Percentiles rank a stretch among this genome's conserved stretches.
Conservation (phyloP, 1,284 basidiomycete species). For the Sporisorium sorghi region DNA sequence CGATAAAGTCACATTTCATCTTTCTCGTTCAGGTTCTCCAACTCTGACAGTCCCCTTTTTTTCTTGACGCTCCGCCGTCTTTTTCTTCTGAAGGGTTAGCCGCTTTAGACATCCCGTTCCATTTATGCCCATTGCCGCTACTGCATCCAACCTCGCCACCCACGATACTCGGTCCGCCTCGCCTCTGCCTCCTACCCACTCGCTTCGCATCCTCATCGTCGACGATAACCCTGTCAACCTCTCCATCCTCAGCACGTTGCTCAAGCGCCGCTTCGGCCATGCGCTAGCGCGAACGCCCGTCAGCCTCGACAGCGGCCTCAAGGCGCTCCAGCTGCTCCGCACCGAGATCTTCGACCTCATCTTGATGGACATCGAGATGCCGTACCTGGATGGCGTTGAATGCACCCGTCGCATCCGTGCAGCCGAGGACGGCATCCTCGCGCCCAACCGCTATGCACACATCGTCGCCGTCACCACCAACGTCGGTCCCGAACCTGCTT, state of each 20-base stretch:
- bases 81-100: constrained; percentile 33
- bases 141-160: constrained; percentile 3
- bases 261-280: constrained; percentile 55
- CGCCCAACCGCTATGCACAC: constrained; percentile 45
- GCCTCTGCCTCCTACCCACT: constrained; percentile 37
- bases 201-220: constrained; percentile 60
- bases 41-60: constrained; percentile 5
- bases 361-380: constrained; percentile 65
- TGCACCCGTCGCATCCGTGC: constrained; percentile 54
- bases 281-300: constrained; percentile 50
- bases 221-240: constrained; percentile 65
- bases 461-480: constrained; percentile 60
- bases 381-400: constrained; percentile 57
- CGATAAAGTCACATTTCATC: neutral
- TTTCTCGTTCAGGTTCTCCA: constrained; percentile 10
- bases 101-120: constrained; percentile 31
- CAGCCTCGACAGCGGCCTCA: constrained; percentile 56
- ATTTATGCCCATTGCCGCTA: constrained; percentile 25
- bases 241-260: constrained; percentile 50
- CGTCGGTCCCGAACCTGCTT: constrained; percentile 46
- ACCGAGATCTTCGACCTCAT: constrained; percentile 59
- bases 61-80: constrained; percentile 18
- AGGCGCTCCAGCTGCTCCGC: constrained; percentile 58
- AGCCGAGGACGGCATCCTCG: constrained; percentile 54
- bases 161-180: constrained; percentile 20